A percentile compares a stretch with the other conserved stretches of the same genome.
These are phyloP conservation scores for Candida mattraensis DNA, from an alignment of 805 yeast genomes.

Conservation along the genomic window DNA sequence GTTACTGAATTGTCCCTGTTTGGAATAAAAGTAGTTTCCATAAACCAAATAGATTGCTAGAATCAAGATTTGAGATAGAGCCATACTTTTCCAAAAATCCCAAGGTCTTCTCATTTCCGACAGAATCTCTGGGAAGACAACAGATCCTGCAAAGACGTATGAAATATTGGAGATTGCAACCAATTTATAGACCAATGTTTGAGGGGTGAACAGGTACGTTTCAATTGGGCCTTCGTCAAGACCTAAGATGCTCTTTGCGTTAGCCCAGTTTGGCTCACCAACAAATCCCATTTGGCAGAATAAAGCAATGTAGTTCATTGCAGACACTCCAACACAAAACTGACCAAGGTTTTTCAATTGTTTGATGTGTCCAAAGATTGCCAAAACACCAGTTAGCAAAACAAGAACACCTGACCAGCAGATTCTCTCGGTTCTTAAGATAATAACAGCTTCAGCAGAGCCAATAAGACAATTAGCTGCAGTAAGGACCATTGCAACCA, in stretches of 20 bases:
- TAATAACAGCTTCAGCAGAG: slow-evolving; percentile 42
- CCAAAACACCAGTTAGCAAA: slow-evolving; percentile 40
- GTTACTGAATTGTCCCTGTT: slow-evolving; percentile 45
- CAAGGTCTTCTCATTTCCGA: slow-evolving; percentile 49
- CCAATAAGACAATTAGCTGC: slow-evolving; percentile 41
- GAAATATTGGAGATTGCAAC: slow-evolving; percentile 46
- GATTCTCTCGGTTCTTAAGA: slow-evolving; percentile 33
- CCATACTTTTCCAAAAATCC: slow-evolving; percentile 51
- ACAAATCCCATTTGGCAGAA: slow-evolving; percentile 21
- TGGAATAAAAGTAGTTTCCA: slow-evolving; percentile 44
- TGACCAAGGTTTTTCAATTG: slow-evolving; percentile 39
- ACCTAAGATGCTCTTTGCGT: slow-evolving; percentile 21
- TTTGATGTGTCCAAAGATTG: slow-evolving; percentile 42
- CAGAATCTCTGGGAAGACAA: slow-evolving; percentile 47
- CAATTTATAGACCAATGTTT: slow-evolving; percentile 31
- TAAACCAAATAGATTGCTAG: slow-evolving; percentile 40
- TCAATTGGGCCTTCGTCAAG: slow-evolving; percentile 21
- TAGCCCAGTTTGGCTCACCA: slow-evolving; percentile 25
- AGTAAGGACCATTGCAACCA: slow-evolving; percentile 41
- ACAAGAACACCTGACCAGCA: slow-evolving; percentile 43
- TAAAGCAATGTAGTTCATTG: slow-evolving; percentile 17
- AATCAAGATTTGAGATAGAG: slow-evolving; percentile 41
- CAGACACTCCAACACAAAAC: slow-evolving; percentile 21
- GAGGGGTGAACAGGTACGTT: slow-evolving; percentile 18
- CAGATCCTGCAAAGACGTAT: slow-evolving; percentile 51